Percentiles rank a stretch among this genome's conserved stretches.
Evolutionary conservation across 495 filamentous ascomycete species (phyloP).

Genomic region (Endocarpon pusillum): DNA sequence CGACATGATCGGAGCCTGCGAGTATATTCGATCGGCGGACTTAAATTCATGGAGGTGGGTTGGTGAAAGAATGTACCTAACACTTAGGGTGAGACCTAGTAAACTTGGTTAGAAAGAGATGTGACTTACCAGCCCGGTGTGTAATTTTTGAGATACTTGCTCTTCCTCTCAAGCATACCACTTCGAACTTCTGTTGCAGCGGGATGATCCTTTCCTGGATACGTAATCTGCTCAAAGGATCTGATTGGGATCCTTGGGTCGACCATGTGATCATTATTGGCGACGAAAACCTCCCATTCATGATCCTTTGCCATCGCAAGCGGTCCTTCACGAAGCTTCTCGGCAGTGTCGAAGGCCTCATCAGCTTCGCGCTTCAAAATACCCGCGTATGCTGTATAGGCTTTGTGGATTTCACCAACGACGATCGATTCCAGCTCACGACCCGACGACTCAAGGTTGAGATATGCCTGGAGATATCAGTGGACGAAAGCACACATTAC

Average conservation of each 20-base stretch:
- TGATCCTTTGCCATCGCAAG: slow-evolving; percentile 78
- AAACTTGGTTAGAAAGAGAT: slow-evolving; percentile 2
- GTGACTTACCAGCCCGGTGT: slow-evolving; percentile 75
- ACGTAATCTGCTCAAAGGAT: slow-evolving; percentile 67
- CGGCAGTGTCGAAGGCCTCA: slow-evolving; percentile 55
- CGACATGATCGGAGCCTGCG: slow-evolving; percentile 81
- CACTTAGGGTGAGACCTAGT: background rate
- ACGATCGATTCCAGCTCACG: slow-evolving; percentile 90
- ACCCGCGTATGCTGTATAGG: slow-evolving; percentile 79
- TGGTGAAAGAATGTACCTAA: slow-evolving; percentile 86
- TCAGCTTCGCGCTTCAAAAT: slow-evolving; percentile 84
- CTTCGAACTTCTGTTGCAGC: slow-evolving; percentile 73
- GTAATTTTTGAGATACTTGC: slow-evolving; percentile 97
- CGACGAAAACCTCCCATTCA: slow-evolving; percentile 78
- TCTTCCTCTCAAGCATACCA: slow-evolving; percentile 89
- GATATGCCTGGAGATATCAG: slow-evolving; percentile 49
- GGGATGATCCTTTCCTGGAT: slow-evolving; percentile 82
- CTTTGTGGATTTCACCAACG: slow-evolving; percentile 91
- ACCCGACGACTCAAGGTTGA: slow-evolving; percentile 88
- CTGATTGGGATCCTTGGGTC: slow-evolving; percentile 69
- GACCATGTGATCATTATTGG: slow-evolving; percentile 70
- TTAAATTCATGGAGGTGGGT: slow-evolving; percentile 98
- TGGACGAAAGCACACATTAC: slow-evolving; percentile 43
- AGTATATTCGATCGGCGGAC: slow-evolving; percentile 55
- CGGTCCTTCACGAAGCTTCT: slow-evolving; percentile 68